Percentiles rank a stretch among this genome's conserved stretches.
phyloP scores from a whole-genome alignment of 208 protist genomes.

The Leishmania major region DNA sequence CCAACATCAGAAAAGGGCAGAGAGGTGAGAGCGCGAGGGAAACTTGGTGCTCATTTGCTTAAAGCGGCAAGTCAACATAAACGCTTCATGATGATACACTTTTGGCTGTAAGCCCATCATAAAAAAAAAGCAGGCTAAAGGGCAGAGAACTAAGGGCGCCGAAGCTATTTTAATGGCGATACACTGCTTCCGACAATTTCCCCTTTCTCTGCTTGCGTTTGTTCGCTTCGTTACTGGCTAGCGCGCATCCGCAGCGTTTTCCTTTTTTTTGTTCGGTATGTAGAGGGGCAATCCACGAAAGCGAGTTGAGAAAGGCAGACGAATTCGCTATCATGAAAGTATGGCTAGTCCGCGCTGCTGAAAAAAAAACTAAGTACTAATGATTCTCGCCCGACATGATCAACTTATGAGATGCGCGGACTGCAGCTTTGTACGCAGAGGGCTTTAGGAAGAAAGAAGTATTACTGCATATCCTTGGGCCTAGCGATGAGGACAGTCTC shows the following conservation, averaged over 20 bases:
- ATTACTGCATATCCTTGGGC: constrained; percentile 42
- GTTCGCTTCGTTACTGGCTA: neutral
- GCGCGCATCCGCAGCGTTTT: neutral
- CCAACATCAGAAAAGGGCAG: neutral
- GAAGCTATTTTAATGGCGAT: neutral
- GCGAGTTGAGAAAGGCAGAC: too few species aligned
- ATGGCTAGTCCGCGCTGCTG: neutral
- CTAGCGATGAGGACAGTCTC: constrained; percentile 82
- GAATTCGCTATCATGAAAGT: neutral
- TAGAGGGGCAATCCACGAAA: neutral
- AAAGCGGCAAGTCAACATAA: neutral
- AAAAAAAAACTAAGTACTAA: constrained; percentile 19
- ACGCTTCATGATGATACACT: neutral
- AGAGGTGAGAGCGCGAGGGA: neutral
- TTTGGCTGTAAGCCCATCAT: neutral
- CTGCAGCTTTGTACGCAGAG: neutral
- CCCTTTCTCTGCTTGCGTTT: neutral
- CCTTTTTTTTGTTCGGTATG: neutral
- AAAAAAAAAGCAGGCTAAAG: neutral
- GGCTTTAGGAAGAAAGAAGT: constrained; percentile 10
- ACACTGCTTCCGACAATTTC: neutral
- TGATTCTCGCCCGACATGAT: neutral
- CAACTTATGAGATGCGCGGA: neutral
- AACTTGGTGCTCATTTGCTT: too few species aligned
- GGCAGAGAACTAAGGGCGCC: neutral